A percentile compares a stretch with the other conserved stretches of the same genome.
Evolutionary conservation across 1,284 basidiomycete genomes (phyloP).

Genomic region (Ceraceosorus guamensis): DNA sequence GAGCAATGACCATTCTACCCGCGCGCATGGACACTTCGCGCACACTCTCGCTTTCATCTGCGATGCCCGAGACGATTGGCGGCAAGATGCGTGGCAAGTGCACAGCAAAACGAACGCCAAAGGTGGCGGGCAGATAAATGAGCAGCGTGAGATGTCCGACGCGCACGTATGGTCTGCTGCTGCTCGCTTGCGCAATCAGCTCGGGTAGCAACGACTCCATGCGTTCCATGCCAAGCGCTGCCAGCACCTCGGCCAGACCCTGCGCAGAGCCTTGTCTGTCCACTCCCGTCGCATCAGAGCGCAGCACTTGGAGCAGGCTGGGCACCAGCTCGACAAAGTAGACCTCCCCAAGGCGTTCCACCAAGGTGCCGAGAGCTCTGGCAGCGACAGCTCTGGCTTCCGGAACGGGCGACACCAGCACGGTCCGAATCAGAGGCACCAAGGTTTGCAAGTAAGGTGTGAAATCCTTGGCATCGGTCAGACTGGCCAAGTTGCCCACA

Average conservation of each 20-base stretch:
- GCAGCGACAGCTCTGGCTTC: slow-evolving; percentile 95
- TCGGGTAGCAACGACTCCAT: slow-evolving; percentile 90
- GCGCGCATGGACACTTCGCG: slow-evolving; percentile 95
- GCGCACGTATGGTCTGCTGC: slow-evolving; percentile 79
- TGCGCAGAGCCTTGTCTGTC: slow-evolving; percentile 97
- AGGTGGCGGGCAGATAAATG: slow-evolving; percentile 91
- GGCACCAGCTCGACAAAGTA: slow-evolving; percentile 94
- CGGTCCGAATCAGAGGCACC: slow-evolving; percentile 82
- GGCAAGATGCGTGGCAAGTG: slow-evolving; percentile 89
- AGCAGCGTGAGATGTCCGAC: slow-evolving; percentile 98
- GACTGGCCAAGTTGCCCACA: slow-evolving; percentile 80
- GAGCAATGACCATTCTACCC: slow-evolving; percentile 96
- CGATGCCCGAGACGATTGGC: slow-evolving; percentile 84
- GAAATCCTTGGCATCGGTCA: slow-evolving; percentile 93
- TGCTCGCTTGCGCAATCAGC: slow-evolving; percentile 77
- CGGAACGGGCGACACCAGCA: slow-evolving; percentile 82
- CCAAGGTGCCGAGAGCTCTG: slow-evolving; percentile 91
- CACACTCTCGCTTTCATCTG: slow-evolving; percentile 82
- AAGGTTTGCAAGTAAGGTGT: slow-evolving; percentile 86
- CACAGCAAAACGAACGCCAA: slow-evolving; percentile 89
- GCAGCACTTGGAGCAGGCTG: slow-evolving; percentile 78
- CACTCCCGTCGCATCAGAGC: slow-evolving; percentile 88
- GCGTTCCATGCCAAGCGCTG: slow-evolving; percentile 92
- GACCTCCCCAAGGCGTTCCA: slow-evolving; percentile 87
- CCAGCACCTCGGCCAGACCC: slow-evolving; percentile 89